Conservation (phyloP, 1,139 yeast species). For the Komagataea norvegica region DNA sequence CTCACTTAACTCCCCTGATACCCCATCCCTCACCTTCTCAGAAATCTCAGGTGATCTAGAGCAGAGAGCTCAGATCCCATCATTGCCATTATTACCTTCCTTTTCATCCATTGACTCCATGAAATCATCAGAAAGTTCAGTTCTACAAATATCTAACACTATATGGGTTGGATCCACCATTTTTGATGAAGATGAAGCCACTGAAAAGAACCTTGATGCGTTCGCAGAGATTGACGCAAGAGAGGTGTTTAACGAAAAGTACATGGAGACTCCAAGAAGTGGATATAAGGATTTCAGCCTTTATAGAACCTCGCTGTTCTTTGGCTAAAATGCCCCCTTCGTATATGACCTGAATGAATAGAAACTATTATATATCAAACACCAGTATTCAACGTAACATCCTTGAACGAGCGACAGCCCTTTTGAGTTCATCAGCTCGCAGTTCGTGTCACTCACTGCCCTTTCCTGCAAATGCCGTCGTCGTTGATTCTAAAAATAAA, state of each 20-base stretch:
- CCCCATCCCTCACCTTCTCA: conserved; percentile 13
- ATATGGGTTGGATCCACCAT: conserved; percentile 24
- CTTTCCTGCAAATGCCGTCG: no score
- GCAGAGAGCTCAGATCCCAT: neutral
- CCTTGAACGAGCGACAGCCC: no score
- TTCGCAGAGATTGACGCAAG: conserved; percentile 15
- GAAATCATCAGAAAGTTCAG: conserved; percentile 18
- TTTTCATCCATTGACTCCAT: conserved; percentile 2
- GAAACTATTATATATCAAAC: no score
- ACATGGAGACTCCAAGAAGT: conserved; percentile 11
- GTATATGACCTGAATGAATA: no score
- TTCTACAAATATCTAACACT: conserved; percentile 18
- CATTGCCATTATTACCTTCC: conserved; percentile 5
- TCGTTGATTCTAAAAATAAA: no score
- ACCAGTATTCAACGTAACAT: no score
- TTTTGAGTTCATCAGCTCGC: no score
- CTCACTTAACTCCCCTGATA: conserved; percentile 1
- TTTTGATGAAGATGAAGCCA: neutral
- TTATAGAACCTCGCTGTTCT: conserved; percentile 21
- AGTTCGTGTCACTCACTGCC: no score
- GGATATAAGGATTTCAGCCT: conserved; percentile 11
- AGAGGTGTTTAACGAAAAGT: conserved; percentile 17
- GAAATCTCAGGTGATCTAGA: conserved; percentile 1
- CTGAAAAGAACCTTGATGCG: conserved; percentile 6
- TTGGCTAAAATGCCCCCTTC: conserved; percentile 6